phyloP scores from a whole-genome alignment of 73 alveolate genomes.

The Paramecium tetraurelia region DNA sequence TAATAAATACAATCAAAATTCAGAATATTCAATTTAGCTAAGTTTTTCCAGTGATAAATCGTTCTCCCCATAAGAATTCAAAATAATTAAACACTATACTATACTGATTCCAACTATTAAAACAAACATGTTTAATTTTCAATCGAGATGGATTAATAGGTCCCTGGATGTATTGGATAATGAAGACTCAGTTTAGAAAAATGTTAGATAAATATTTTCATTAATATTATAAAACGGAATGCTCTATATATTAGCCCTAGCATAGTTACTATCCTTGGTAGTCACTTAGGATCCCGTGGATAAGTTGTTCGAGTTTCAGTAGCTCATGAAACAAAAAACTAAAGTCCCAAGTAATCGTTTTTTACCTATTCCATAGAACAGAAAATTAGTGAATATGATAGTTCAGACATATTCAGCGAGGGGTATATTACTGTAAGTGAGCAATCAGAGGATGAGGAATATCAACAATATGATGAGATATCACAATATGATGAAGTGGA shows the following conservation, averaged over 20 bases:
- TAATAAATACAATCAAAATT: neutral
- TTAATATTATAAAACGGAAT: neutral
- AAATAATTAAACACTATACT: no score
- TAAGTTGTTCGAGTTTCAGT: neutral
- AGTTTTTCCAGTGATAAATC: no score
- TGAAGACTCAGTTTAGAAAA: neutral
- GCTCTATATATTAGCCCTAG: neutral
- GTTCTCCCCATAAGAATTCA: no score
- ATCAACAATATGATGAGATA: neutral
- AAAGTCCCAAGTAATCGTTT: conserved; percentile 17
- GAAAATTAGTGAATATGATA: neutral
- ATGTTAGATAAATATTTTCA: neutral
- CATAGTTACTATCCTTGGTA: neutral
- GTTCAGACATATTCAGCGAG: conserved; percentile 27
- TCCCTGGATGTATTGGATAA: neutral
- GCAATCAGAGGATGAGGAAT: neutral
- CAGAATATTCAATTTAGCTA: neutral
- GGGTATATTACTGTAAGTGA: neutral
- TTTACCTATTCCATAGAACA: neutral
- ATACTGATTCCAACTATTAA: no score
- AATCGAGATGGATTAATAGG: no score
- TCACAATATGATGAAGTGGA: neutral
- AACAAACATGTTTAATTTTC: no score
- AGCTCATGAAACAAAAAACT: conserved; percentile 2
- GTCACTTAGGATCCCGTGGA: neutral